phyloP scores from a whole-genome alignment of 495 filamentous ascomycete species.

The Cercophora scortea region DNA sequence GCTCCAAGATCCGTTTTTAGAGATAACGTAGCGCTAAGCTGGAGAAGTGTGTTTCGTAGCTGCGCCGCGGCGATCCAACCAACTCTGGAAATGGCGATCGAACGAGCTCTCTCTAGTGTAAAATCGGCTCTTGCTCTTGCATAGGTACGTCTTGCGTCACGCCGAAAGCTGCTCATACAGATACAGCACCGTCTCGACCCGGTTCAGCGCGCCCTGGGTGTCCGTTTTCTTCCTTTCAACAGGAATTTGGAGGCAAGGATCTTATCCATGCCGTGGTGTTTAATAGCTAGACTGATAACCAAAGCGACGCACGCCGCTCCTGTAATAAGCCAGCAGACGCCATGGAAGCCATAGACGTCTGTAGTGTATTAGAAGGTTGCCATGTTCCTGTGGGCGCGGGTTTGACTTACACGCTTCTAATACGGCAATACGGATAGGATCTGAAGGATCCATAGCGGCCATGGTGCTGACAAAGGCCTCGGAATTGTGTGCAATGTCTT shows the following conservation, averaged over 20 bases:
- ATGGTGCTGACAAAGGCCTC: conserved; percentile 37
- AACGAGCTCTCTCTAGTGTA: no score
- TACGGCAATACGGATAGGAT: conserved; percentile 15
- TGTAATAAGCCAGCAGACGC: conserved; percentile 20
- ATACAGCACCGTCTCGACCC: no score
- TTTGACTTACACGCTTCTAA: conserved; percentile 14
- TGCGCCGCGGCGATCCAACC: no score
- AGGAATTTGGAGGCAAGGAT: conserved; percentile 15
- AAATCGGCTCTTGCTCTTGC: no score
- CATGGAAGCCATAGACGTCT: conserved; percentile 21
- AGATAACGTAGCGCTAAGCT: no score
- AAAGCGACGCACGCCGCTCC: conserved; percentile 12
- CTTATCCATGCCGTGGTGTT: conserved; percentile 21
- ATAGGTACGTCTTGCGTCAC: no score
- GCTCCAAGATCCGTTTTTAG: no score
- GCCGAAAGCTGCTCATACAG: no score
- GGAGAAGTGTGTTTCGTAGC: no score
- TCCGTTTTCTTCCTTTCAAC: no score
- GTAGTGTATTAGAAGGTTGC: not conserved
- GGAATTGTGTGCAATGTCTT: conserved; percentile 32
- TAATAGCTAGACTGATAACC: conserved; percentile 12
- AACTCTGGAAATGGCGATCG: no score
- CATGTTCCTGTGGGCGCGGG: not conserved
- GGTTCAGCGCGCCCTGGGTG: no score
- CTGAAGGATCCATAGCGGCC: conserved; percentile 11